Percentiles rank a stretch among this genome's conserved stretches.
Conservation (phyloP, 2,329 filamentous ascomycete genomes). For the Endoconidiophora laricicola region DNA sequence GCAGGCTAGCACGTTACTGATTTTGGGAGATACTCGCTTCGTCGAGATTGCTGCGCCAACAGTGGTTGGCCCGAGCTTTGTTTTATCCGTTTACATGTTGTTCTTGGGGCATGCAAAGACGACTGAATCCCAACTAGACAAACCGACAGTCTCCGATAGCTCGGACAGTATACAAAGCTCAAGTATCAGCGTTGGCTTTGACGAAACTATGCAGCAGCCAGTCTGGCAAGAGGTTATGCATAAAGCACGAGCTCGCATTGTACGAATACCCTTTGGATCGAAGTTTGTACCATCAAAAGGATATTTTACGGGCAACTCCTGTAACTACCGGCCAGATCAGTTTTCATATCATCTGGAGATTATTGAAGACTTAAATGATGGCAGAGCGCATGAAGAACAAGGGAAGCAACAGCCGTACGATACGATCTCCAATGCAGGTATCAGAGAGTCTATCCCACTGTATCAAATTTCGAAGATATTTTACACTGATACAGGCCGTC, state of each 20-base stretch:
- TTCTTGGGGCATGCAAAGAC: constrained; percentile 56
- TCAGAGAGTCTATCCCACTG: constrained; percentile 37
- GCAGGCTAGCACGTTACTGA: constrained; percentile 84
- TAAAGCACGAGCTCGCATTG: constrained; percentile 71
- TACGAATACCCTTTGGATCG: constrained; percentile 39
- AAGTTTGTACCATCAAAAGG: neutral
- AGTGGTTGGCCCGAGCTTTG: constrained; percentile 78
- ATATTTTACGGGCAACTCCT: neutral
- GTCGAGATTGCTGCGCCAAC: constrained; percentile 42
- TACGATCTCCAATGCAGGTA: constrained; percentile 27
- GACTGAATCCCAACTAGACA: neutral
- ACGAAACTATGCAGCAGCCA: constrained; percentile 40
- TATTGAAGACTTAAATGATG: constrained; percentile 59
- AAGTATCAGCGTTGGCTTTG: neutral
- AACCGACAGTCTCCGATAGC: neutral
- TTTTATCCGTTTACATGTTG: constrained; percentile 83
- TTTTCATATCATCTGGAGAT: constrained; percentile 71
- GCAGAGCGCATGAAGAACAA: constrained; percentile 32
- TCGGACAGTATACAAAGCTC: no score
- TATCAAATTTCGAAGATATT: constrained; percentile 69
- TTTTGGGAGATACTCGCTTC: constrained; percentile 73
- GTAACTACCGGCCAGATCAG: constrained; percentile 16
- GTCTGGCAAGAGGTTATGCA: constrained; percentile 89
- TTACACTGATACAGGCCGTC: constrained; percentile 78
- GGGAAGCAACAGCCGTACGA: constrained; percentile 23